Percentiles rank a stretch among this genome's conserved stretches.
Evolutionary conservation across 164 flowering plant genomes (phyloP).

Genomic region (Stephania japonica): DNA sequence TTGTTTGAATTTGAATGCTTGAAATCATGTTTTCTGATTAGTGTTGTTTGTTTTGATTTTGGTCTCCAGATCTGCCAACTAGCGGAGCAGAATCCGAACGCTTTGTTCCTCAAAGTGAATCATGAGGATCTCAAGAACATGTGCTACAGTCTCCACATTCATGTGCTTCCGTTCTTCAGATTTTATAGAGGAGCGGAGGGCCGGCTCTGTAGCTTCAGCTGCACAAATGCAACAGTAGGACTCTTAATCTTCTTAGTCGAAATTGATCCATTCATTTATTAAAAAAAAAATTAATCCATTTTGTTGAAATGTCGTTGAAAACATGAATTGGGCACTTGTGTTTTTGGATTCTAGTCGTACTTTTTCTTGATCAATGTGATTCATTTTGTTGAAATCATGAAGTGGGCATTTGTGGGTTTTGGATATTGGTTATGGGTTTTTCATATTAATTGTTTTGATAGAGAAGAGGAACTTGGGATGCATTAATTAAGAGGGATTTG

Average conservation of each 20-base stretch:
- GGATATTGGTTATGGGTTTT: no score
- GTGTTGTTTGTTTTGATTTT: neutral
- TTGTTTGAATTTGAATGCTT: no score
- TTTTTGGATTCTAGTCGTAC: no score
- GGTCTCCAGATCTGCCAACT: constrained; percentile 42
- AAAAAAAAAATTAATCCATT: neutral
- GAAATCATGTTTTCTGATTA: no score
- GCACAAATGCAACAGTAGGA: constrained; percentile 70
- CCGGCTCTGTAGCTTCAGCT: constrained; percentile 66
- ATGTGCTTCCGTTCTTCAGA: constrained; percentile 69
- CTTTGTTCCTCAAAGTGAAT: constrained; percentile 55
- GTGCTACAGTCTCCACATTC: constrained; percentile 57
- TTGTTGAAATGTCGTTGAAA: neutral
- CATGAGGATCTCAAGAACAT: constrained; percentile 51
- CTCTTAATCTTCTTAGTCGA: neutral
- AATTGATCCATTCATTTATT: no score
- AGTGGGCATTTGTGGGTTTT: no score
- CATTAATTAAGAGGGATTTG: no score
- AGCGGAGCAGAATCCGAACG: constrained; percentile 53
- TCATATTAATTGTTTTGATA: no score
- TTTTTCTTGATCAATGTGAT: no score
- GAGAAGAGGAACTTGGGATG: no score
- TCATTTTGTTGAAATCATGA: no score
- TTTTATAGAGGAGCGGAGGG: constrained; percentile 63
- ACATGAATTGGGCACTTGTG: no score